A percentile compares a stretch with the other conserved stretches of the same genome.
Conservation (phyloP, 2,329 filamentous ascomycete species). For the Clonostachys solani region DNA sequence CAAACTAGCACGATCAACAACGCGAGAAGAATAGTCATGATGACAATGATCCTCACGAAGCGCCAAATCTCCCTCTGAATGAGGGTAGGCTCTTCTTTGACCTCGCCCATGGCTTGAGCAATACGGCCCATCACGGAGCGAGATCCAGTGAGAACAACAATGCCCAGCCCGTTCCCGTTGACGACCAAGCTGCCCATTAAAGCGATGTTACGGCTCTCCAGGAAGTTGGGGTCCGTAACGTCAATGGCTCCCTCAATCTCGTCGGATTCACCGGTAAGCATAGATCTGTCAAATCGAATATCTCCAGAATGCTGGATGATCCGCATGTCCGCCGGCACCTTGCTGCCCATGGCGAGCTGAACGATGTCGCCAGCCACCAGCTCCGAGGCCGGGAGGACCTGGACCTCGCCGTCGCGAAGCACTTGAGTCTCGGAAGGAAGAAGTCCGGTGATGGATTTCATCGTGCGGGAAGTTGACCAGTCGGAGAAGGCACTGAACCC, state of each 20-base stretch:
- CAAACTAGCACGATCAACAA: conserved; percentile 38
- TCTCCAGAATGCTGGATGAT: conserved; percentile 33
- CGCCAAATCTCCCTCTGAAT: conserved; percentile 36
- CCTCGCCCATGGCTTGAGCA: conserved; percentile 25
- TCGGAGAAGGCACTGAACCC: conserved; percentile 41
- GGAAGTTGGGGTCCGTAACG: conserved; percentile 31
- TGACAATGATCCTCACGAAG: conserved; percentile 36
- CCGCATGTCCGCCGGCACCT: conserved; percentile 43
- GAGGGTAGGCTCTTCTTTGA: conserved; percentile 29
- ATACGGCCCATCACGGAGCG: conserved; percentile 36
- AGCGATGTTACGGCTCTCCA: conserved; percentile 36
- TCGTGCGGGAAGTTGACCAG: conserved; percentile 39
- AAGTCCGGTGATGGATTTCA: conserved; percentile 41
- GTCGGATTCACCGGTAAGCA: conserved; percentile 35
- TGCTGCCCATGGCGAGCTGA: conserved; percentile 38
- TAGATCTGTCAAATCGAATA: conserved; percentile 33
- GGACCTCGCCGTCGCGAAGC: conserved; percentile 35
- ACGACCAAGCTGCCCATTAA: conserved; percentile 36
- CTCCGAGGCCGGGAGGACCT: conserved; percentile 31
- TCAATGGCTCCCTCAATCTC: conserved; percentile 33
- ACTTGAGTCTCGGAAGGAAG: conserved; percentile 36
- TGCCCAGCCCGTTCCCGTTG: conserved; percentile 30
- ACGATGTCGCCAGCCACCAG: conserved; percentile 42
- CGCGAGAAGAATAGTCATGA: conserved; percentile 29
- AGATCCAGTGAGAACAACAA: conserved; percentile 32